These are phyloP conservation scores for Pichia membranifaciens DNA, from an alignment of 805 yeast genomes.

Conservation along the genomic window DNA sequence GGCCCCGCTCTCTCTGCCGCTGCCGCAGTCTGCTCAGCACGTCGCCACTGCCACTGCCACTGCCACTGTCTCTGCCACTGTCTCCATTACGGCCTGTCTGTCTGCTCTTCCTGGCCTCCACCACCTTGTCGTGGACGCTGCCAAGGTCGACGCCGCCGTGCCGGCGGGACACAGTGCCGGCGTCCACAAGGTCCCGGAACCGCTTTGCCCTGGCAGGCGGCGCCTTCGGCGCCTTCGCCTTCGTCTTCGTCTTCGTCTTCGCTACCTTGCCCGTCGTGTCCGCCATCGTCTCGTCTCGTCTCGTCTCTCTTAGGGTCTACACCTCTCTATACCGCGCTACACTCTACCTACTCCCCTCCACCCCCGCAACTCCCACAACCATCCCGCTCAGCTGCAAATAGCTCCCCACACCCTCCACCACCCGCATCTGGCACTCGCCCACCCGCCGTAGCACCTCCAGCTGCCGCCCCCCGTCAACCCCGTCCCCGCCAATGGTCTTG, in stretches of 20 bases:
- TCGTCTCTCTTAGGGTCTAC: no score
- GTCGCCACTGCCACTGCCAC: background rate
- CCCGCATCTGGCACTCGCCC: conserved; percentile 87
- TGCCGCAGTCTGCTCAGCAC: background rate
- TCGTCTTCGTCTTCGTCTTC: no score
- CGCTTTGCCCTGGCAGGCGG: no score
- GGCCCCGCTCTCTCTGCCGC: background rate
- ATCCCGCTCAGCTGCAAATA: conserved; percentile 82
- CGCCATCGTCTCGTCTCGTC: no score
- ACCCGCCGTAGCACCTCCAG: conserved; percentile 78
- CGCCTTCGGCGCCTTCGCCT: no score
- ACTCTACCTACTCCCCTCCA: no score
- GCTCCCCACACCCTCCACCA: conserved; percentile 88
- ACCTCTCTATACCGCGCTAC: no score
- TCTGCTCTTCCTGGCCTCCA: no score
- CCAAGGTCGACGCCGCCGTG: no score
- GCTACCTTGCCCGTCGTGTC: no score
- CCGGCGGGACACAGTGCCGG: no score
- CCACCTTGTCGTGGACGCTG: background rate
- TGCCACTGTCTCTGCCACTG: background rate
- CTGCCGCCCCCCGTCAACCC: conserved; percentile 51
- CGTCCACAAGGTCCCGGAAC: no score
- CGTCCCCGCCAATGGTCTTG: conserved; percentile 55
- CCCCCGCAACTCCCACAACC: conserved; percentile 30
- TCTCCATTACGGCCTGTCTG: background rate